Base-by-base conservation (phyloP, 441 rosid species). In the Isatis lusitanica region DNA sequence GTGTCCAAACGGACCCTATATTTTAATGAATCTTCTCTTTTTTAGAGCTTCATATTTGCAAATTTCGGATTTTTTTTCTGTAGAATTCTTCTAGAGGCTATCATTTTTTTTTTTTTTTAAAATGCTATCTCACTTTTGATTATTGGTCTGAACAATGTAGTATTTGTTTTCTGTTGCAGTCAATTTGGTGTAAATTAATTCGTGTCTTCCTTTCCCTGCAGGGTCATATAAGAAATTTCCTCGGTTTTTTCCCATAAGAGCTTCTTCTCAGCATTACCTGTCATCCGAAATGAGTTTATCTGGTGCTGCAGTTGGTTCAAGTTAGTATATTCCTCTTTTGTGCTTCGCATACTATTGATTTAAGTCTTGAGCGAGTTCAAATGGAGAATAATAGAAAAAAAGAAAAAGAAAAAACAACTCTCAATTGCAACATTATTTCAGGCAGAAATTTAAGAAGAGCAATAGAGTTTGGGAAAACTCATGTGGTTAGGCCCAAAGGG, bases 401-500 rank as follows among this genome's bases (percentile, higher is more conserved):
- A 3, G 13, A 11, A 5, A 13, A 4, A 24, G 6, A 4, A 42
- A 21, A 1, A 7, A 48, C 24, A 18, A 13, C 28, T 39, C 76
- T 71, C 9, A 31, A 10, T 21, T 68, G 63, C 31, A 53, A 73
- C 33, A 42, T 71, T 42, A 26, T 79, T 79, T 66, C 75, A 85
- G 97, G 93, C 55, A 84, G 88, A 56, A 74, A 83, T n/a, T 78
- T 77, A 61, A 80, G 82, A 69, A 90, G 83, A 83, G 87, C 92
- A 11, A 70, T 88, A 44, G 94, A 94, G 74, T 95, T 89, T 62
- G 99, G 99, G 74, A 85, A 90, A 74, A 95, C 98, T 48, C 85
- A 89, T 82, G 99, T 90, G 78, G 96, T 95, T 71, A 84, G 84
- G 84, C 97, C 99, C 47, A 91, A 83, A 84, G 98, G 98, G 66